These are phyloP conservation scores for Achaetomiella virescens DNA, from an alignment of 495 filamentous ascomycete species.

Conservation along the genomic window DNA sequence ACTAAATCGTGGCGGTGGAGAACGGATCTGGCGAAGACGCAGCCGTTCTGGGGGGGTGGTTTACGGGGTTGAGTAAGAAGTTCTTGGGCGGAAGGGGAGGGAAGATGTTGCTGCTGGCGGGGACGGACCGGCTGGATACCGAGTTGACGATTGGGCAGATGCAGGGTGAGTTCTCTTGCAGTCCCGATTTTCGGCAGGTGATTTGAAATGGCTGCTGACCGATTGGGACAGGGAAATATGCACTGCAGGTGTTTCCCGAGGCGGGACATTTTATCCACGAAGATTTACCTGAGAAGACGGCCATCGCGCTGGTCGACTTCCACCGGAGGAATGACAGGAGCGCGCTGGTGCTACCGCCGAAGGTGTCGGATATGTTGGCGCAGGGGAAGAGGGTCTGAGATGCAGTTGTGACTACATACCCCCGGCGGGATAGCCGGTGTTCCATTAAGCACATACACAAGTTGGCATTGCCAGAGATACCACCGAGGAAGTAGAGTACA, in stretches of 20 bases:
- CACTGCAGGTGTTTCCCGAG: slow-evolving; percentile 88
- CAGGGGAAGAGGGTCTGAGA: slow-evolving; percentile 47
- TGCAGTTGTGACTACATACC: background rate
- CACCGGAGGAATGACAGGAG: slow-evolving; percentile 83
- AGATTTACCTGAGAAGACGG: slow-evolving; percentile 84
- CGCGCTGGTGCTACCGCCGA: slow-evolving; percentile 79
- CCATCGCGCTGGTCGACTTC: slow-evolving; percentile 79
- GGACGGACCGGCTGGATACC: slow-evolving; percentile 89
- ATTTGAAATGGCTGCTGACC: background rate
- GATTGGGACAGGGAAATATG: slow-evolving; percentile 72
- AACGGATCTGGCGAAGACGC: slow-evolving; percentile 75
- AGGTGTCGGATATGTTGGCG: slow-evolving; percentile 59
- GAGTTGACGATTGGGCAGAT: slow-evolving; percentile 97
- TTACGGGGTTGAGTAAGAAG: slow-evolving; percentile 76
- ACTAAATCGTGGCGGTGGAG: slow-evolving; percentile 69
- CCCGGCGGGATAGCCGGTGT: background rate
- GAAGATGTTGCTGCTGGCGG: slow-evolving; percentile 85
- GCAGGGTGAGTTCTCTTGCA: slow-evolving; percentile 58
- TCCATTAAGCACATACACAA: too few relatives aligned
- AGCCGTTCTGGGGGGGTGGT: slow-evolving; percentile 95
- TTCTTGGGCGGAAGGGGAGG: slow-evolving; percentile 80
- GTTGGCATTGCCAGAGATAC: too few relatives aligned
- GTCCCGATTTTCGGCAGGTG: background rate
- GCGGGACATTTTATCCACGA: slow-evolving; percentile 97
- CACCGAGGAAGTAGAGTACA: too few relatives aligned